A percentile compares a stretch with the other conserved stretches of the same genome.
These are phyloP conservation scores for Ophiostoma angusticollis DNA, from an alignment of 2,329 filamentous ascomycete genomes.

Conservation along the genomic window DNA sequence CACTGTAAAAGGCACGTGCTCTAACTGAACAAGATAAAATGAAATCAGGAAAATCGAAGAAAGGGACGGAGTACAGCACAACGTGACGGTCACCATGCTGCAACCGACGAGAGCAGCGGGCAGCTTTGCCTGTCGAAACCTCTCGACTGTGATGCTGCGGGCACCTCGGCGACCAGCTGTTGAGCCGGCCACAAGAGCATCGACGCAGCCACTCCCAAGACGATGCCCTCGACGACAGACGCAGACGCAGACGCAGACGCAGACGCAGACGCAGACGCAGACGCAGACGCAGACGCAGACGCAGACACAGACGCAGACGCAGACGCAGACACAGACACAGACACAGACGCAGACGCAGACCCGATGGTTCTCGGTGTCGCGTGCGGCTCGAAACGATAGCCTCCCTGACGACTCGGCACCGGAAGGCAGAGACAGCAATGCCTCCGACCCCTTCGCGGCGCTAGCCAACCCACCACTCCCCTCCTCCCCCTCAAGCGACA, in stretches of 20 bases:
- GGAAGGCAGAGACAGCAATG: not conserved
- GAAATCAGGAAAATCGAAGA: not conserved
- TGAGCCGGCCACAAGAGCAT: not conserved
- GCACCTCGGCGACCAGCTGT: not conserved
- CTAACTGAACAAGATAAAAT: too few relatives aligned
- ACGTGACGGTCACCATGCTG: constrained; percentile 6
- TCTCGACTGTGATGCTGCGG: not conserved
- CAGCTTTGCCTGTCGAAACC: constrained; percentile 1
- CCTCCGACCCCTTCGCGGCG: not conserved
- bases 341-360: not conserved
- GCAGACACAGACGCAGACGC: not conserved
- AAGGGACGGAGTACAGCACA: not conserved
- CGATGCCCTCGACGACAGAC: not conserved
- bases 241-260: too few relatives aligned
- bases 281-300: not conserved
- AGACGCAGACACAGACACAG: not conserved
- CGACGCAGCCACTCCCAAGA: not conserved
- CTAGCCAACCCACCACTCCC: not conserved
- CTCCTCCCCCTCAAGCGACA: not conserved
- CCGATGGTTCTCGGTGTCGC: not conserved
- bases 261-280: not conserved
- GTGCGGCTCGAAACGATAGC: not conserved
- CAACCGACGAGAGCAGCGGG: constrained; percentile 8
- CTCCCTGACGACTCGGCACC: not conserved
- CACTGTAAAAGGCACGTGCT: too few relatives aligned